Base-by-base conservation (phyloP, 2,329 filamentous ascomycete genomes). In the Aspergillus sp. region DNA sequence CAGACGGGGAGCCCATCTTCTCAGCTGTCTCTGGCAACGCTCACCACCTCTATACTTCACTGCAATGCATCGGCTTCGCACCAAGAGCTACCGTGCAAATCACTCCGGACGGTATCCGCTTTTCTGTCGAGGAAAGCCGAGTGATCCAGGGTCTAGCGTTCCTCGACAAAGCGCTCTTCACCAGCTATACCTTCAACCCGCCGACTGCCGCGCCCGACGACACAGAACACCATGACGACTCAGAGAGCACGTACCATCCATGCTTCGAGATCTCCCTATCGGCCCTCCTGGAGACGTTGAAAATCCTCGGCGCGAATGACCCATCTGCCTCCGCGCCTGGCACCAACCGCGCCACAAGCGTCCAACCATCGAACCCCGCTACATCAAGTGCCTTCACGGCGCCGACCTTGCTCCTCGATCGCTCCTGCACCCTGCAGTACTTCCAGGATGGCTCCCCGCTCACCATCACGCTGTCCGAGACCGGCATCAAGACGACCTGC, bases 101-200 rank as follows among this genome's bases (percentile, higher is more conserved):
- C 55, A 90, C 88, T 11, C 84, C 88, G 49, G 88, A 94, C 58
- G 92, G 92, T 9, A 81, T 99, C 57, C 86, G 90, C 53, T 94
- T 99, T 68, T 88, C 88, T 16, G 91, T 89, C 21, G 91, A 97
- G 65, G 89, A 97, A 66, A 86, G 88, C 10, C 87, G 90, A 58
- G 89, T 93, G 20, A 92, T 97, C 84, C 92, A 97, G 84, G 91
- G 87, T 45, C 83, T 88, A 59, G 89, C 89, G 17, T 95, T 96
- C 69, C 84, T 97, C 52, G 89, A 96, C 71, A 93, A 89, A 68
- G 82, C 83, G 38, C 85, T 99, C 50, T 99, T 99, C 75, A 91
- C 89, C 41, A 88, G 87, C 16, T 99, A 92, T 71, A 83, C 79
- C 17, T 88, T 91, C 70, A 86, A 87, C 47, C 58, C 77, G 75